Evolutionary conservation across 139 green algal species (phyloP).

Genomic region (Coccomyxa sp.): DNA sequence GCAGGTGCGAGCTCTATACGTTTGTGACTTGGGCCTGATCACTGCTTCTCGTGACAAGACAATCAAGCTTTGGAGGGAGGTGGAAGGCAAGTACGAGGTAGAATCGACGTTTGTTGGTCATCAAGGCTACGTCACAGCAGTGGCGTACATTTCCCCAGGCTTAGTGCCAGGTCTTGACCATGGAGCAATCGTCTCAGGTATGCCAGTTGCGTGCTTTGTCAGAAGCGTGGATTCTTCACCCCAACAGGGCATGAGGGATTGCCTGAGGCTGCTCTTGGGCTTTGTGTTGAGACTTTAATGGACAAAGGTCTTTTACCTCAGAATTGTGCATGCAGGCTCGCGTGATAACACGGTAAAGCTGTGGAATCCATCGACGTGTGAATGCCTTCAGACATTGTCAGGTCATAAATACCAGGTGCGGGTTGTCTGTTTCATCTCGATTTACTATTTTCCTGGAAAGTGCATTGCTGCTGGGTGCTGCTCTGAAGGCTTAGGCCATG

Average conservation of each 20-base stretch:
- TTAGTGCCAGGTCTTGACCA: constrained; percentile 13
- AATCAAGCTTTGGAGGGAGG: constrained; percentile 53
- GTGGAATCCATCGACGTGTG: constrained; percentile 64
- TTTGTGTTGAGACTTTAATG: too few species aligned
- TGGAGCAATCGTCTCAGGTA: constrained; percentile 68
- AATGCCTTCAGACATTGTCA: constrained; percentile 31
- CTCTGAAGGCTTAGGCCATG: neutral
- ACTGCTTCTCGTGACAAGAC: constrained; percentile 78
- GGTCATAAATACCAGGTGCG: constrained; percentile 81
- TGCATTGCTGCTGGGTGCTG: neutral
- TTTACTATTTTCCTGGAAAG: neutral
- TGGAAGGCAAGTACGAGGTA: constrained; percentile 15
- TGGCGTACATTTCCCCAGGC: constrained; percentile 52
- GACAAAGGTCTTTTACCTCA: too few species aligned
- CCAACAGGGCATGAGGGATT: too few species aligned
- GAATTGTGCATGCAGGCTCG: constrained; percentile 55
- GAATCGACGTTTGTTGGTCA: constrained; percentile 68
- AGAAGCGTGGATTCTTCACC: neutral
- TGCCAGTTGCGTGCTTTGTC: neutral
- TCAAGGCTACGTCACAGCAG: constrained; percentile 68
- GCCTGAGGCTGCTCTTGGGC: too few species aligned
- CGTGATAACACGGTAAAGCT: constrained; percentile 74
- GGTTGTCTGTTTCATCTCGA: neutral
- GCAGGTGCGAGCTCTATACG: constrained; percentile 53
- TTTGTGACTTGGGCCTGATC: constrained; percentile 42